phyloP scores from a whole-genome alignment of 2,329 filamentous ascomycete genomes.

The Penicillium olsonii region DNA sequence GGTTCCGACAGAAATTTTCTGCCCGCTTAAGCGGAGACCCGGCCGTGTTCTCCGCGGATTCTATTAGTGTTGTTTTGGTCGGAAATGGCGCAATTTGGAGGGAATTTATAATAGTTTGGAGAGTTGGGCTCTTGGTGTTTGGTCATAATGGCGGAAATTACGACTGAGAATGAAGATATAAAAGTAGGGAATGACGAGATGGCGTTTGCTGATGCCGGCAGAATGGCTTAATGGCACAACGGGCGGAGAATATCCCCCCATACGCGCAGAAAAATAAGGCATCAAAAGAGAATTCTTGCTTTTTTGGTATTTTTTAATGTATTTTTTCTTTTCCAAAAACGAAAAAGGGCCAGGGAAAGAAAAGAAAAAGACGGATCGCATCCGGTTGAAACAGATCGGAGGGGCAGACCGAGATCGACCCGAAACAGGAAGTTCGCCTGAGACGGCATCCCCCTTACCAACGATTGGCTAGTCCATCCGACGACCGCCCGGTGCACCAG shows the following conservation, averaged over 20 bases:
- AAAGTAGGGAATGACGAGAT: constrained; percentile 3
- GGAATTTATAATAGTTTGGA: constrained; percentile 7
- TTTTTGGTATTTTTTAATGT: too few species aligned
- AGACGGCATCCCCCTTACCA: constrained; percentile 4
- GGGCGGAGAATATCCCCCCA: constrained; percentile 1
- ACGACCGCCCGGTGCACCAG: constrained; percentile 1
- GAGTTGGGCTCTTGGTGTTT: too few species aligned
- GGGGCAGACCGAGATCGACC: constrained; percentile 22
- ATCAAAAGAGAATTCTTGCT: background rate
- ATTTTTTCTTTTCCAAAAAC: too few species aligned
- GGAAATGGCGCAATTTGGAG: background rate
- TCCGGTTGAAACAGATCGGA: constrained; percentile 12
- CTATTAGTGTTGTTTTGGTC: background rate
- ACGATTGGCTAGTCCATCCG: constrained; percentile 14
- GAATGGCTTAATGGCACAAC: background rate
- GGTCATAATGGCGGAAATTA: too few species aligned
- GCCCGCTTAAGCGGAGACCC: constrained; percentile 11
- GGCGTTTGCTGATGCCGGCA: constrained; percentile 9
- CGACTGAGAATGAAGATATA: background rate
- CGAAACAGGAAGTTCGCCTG: constrained; percentile 25
- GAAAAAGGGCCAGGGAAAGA: background rate
- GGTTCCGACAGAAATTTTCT: constrained; percentile 26
- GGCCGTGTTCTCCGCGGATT: constrained; percentile 6
- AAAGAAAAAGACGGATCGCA: constrained; percentile 3
- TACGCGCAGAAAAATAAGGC: background rate